A percentile compares a stretch with the other conserved stretches of the same genome.
Conservation (phyloP, 768 basidiomycete species). For the Leccinum uliginosum region DNA sequence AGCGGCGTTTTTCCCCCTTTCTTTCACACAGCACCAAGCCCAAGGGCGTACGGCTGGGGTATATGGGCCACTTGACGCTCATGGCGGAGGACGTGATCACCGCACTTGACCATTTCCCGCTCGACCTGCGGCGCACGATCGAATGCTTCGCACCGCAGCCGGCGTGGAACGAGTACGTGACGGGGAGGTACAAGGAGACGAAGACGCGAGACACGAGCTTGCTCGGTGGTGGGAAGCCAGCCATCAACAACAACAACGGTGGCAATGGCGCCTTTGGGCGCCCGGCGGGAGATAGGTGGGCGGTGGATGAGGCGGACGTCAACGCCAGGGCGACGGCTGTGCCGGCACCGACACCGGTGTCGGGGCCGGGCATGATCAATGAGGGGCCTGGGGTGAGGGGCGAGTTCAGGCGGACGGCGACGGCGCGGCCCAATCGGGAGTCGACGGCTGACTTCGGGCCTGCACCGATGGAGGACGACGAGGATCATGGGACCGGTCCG, state of each 20-base stretch:
- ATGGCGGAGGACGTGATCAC: slow-evolving; percentile 93
- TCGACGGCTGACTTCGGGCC: slow-evolving; percentile 66
- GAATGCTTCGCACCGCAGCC: slow-evolving; percentile 65
- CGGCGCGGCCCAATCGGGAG: slow-evolving; percentile 40
- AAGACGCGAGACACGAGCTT: slow-evolving; percentile 75
- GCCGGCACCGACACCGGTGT: not conserved
- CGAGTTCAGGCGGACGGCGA: slow-evolving; percentile 53
- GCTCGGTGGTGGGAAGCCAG: slow-evolving; percentile 84
- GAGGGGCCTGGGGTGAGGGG: slow-evolving; percentile 37
- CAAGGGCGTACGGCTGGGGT: slow-evolving; percentile 79
- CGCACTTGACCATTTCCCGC: slow-evolving; percentile 83
- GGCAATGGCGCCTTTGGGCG: not conserved
- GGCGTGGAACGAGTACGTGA: slow-evolving; percentile 89
- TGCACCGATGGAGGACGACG: slow-evolving; percentile 45
- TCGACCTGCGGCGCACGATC: slow-evolving; percentile 65
- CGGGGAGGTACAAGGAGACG: slow-evolving; percentile 79
- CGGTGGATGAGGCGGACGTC: slow-evolving; percentile 64
- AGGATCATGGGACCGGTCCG: slow-evolving; percentile 39
- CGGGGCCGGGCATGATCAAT: not conserved
- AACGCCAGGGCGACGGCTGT: slow-evolving; percentile 29
- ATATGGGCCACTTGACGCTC: slow-evolving; percentile 95
- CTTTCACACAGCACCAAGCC: slow-evolving; percentile 52
- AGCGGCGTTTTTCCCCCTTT: not conserved
- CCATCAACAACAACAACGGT: slow-evolving; percentile 40
- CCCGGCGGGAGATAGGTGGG: slow-evolving; percentile 45